Evolutionary conservation across 495 filamentous ascomycete species (phyloP).

Genomic region (Penicillium malachiteum): DNA sequence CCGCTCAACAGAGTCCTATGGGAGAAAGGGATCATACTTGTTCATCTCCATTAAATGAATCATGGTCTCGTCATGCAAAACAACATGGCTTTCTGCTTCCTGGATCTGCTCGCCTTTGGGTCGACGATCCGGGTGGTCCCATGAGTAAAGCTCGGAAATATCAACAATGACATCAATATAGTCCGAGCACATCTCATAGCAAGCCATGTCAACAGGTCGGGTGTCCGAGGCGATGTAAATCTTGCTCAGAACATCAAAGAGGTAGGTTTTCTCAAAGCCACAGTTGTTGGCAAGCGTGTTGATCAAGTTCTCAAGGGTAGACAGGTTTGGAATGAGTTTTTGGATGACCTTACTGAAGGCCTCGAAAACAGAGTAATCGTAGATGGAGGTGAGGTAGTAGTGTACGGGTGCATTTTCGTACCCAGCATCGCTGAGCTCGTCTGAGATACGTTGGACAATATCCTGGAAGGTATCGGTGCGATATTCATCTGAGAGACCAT

Average conservation of each 20-base stretch:
- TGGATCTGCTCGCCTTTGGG: slow-evolving; percentile 63
- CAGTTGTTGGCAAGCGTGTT: slow-evolving; percentile 86
- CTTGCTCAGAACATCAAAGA: slow-evolving; percentile 95
- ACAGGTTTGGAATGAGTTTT: slow-evolving; percentile 89
- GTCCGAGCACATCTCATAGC: slow-evolving; percentile 96
- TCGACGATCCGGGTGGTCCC: slow-evolving; percentile 57
- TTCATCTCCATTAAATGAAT: slow-evolving; percentile 91
- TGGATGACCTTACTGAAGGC: slow-evolving; percentile 98
- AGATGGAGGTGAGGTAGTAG: slow-evolving; percentile 94
- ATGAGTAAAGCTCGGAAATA: slow-evolving; percentile 91
- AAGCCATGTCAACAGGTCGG: slow-evolving; percentile 84
- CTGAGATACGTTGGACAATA: slow-evolving; percentile 92
- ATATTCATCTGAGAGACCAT: slow-evolving; percentile 92
- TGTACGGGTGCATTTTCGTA: slow-evolving; percentile 88
- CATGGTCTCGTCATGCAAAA: slow-evolving; percentile 74
- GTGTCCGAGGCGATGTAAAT: slow-evolving; percentile 98
- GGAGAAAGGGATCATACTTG: slow-evolving; percentile 53
- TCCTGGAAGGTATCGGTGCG: slow-evolving; percentile 90
- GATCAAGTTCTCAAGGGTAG: slow-evolving; percentile 86
- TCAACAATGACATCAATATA: slow-evolving; percentile 98
- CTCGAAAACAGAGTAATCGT: slow-evolving; percentile 97
- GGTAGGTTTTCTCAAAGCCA: slow-evolving; percentile 93
- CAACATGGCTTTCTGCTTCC: slow-evolving; percentile 76
- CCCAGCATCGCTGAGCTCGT: slow-evolving; percentile 88
- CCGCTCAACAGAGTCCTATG: not conserved